Evolutionary conservation across 2,329 filamentous ascomycete species (phyloP), one percentile per base, ranked within the genome.

Genomic region (Sporothrix luriei): DNA sequence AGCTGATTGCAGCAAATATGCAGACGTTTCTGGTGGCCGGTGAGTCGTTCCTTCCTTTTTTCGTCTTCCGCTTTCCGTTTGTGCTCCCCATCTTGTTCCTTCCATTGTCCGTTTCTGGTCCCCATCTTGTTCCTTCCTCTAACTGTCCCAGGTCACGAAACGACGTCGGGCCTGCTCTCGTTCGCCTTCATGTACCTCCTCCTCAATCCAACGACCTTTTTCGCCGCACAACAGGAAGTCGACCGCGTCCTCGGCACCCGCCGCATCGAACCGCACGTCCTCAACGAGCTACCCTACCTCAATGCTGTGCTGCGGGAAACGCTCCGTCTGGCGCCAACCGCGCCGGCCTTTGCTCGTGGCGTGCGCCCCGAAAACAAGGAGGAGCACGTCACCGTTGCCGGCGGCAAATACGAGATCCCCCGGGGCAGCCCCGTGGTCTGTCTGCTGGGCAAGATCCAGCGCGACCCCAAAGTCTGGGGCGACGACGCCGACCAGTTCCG

Each of bases 1-100:
- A 93, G 73, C 86, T 93, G 79, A 88, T 91, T 70, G 92, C 90
- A 0, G 62, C 62, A 7, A 66, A 66, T 29, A 66, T 66, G 62
- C 26, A 52, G 46, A 66, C 62, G 3, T 66, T 66, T 54, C 21
- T 66, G 48, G 62, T 66, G 26, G 57, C 62, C 21, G 57, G 61
- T 51, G 14, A 2, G 26, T 49, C 24, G 40, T 26, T 24, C 19
- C 29, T 33, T 46, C 2, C 29, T 7, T 43, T 67, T 26, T 10
- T n/a, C 16, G 33, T 1, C 14, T n/a, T 21, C 9, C 21, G 7
- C 3, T n/a, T n/a, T n/a, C 46, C 6, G 14, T 54, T 6, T 62
- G n/a, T 1, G 13, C 2, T n/a, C 3, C 1, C 10, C 5, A 40
- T 49, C 24, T 33, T 33, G 26, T 14, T 51, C 40, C 16, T 54